Evolutionary conservation across 1,284 basidiomycete species (phyloP).

Genomic region (Leucocoprinus gongylophorus): DNA sequence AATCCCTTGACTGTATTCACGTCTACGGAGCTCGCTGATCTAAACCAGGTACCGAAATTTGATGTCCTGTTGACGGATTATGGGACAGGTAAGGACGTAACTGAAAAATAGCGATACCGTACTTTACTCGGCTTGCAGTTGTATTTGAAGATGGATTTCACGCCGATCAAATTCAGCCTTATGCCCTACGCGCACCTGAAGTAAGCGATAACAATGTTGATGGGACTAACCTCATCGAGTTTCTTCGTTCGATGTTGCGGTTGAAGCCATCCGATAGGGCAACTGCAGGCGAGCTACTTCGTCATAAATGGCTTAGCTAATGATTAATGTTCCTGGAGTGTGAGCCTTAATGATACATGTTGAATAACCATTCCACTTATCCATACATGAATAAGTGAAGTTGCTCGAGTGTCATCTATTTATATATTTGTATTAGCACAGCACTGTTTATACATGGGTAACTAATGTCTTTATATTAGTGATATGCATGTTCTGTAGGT

Average conservation of each 20-base stretch:
- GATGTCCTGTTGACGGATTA: conserved; percentile 14
- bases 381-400: too few relatives aligned
- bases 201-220: conserved; percentile 12
- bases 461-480: too few relatives aligned
- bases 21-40: background rate
- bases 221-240: conserved; percentile 8
- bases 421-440: too few relatives aligned
- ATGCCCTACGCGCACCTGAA: conserved; percentile 16
- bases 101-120: background rate
- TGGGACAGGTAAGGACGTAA: conserved; percentile 11
- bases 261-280: conserved; percentile 16
- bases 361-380: too few relatives aligned
- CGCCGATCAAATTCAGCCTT: conserved; percentile 13
- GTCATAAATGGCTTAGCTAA: conserved; percentile 13
- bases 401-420: too few relatives aligned
- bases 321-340: too few relatives aligned
- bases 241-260: conserved; percentile 16
- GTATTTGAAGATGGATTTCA: conserved; percentile 6
- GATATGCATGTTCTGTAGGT: too few relatives aligned
- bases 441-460: too few relatives aligned
- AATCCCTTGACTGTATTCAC: background rate
- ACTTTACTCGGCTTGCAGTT: conserved; percentile 1
- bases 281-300: conserved; percentile 11
- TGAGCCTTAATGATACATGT: too few relatives aligned
- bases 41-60: background rate